Evolutionary conservation across 2,329 filamentous ascomycete genomes (phyloP).

Genomic region (Dothideomycetes sp.): DNA sequence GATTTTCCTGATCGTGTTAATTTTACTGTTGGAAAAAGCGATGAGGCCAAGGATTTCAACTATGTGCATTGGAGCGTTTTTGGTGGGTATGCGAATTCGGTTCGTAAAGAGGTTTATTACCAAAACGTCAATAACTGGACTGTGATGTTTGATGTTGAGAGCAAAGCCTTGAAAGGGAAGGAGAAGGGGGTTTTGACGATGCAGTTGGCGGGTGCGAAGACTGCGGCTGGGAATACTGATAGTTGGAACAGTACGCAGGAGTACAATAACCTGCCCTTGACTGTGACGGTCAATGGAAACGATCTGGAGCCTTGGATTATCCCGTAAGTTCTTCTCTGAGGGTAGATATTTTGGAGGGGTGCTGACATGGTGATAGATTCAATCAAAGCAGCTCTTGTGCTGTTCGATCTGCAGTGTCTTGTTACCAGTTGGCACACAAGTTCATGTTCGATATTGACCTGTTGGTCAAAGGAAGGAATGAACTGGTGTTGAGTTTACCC

Average conservation of each 20-base stretch:
- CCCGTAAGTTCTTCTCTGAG: constrained; percentile 34
- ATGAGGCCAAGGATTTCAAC: constrained; percentile 46
- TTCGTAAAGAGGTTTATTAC: constrained; percentile 36
- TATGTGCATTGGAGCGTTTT: constrained; percentile 60
- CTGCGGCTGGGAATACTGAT: constrained; percentile 53
- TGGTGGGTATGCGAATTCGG: constrained; percentile 44
- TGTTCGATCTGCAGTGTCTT: constrained; percentile 50
- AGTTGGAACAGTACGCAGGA: constrained; percentile 45
- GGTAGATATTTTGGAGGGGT: background rate
- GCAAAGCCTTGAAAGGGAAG: constrained; percentile 31
- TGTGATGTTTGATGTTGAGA: constrained; percentile 42
- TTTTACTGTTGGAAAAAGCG: constrained; percentile 48
- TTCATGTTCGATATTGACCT: constrained; percentile 46
- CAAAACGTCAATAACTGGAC: constrained; percentile 53
- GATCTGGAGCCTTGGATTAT: constrained; percentile 46
- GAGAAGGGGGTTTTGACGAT: constrained; percentile 51
- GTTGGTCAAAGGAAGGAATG: constrained; percentile 45
- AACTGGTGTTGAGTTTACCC: constrained; percentile 49
- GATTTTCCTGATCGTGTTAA: constrained; percentile 52
- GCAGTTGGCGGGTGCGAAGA: constrained; percentile 55
- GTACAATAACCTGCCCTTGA: constrained; percentile 46
- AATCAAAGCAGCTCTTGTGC: constrained; percentile 52
- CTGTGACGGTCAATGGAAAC: constrained; percentile 39
- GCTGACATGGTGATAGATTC: constrained; percentile 30
- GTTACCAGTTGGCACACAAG: constrained; percentile 53